Evolutionary conservation across 225 moss, liverwort and hornwort species (phyloP), one percentile per base, ranked within the genome.

Genomic region (Marchantia paleacea): DNA sequence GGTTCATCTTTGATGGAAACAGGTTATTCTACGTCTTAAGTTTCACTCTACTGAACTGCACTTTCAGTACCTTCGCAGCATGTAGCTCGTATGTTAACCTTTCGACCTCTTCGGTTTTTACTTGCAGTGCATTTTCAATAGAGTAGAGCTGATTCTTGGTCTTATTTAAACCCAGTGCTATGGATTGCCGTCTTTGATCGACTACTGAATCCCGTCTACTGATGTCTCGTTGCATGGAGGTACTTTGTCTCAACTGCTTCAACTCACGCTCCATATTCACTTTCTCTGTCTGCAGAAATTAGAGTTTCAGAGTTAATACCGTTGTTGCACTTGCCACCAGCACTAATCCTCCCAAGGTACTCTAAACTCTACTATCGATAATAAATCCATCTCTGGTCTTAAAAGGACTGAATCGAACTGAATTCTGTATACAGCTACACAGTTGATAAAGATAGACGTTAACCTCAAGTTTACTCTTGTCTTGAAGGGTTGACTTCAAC

Each of bases 391-490:
- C 39, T 39, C 39, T 39, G 39, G 39, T 39, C 39, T 5, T 39
- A 39, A 2, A 39, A 2, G 39, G 39, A 39, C 5, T 39, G 39
- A 39, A 39, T 39, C 5, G 2, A 39, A 39, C 39, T 39, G 3
- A 39, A 39, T 71, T 19, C 0, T 12, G 49, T 3, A 61, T 30
- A 67, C 26, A 29, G 28, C 28, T 65, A 25, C 9, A 67, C 8
- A 0, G 14, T 69, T 2, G 15, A 19, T 9, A 57, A 57, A 57
- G 57, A 57, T 6, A 68, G 31, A 68, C 30, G 68, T 31, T 78
- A 14, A 99, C 97, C 95, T 99, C 97, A 76, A 95, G 79, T 91
- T 95, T 94, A 79, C 81, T 91, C 84, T 95, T 99, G 58, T 99
- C 95, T 83, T 92, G 86, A 70, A 99, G 79, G 22, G 90, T 86